These are phyloP conservation scores for Botrytis fabae DNA, from an alignment of 2,329 filamentous ascomycete species.

Conservation along the genomic window DNA sequence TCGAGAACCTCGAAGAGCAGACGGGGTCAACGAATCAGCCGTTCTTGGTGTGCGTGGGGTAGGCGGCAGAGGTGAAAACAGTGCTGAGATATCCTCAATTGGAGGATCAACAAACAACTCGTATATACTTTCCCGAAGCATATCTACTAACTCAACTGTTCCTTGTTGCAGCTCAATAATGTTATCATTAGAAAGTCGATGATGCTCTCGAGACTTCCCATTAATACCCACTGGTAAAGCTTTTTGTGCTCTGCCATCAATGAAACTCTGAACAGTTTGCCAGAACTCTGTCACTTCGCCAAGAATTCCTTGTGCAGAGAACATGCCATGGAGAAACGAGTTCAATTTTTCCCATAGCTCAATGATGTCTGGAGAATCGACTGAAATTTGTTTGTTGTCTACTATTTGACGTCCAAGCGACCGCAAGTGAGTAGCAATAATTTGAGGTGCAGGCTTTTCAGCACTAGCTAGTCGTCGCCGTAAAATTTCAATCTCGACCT, in stretches of 20 bases:
- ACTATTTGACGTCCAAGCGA: slow-evolving; percentile 67
- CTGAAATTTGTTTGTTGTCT: slow-evolving; percentile 59
- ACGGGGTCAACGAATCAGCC: slow-evolving; percentile 49
- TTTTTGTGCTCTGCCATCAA: slow-evolving; percentile 80
- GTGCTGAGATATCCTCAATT: slow-evolving; percentile 82
- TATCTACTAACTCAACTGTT: slow-evolving; percentile 76
- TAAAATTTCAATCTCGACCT: slow-evolving; percentile 88
- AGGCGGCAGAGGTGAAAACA: slow-evolving; percentile 77
- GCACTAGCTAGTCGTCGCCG: slow-evolving; percentile 74
- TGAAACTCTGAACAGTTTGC: slow-evolving; percentile 87
- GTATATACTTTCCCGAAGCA: slow-evolving; percentile 76
- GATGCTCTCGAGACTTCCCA: slow-evolving; percentile 77
- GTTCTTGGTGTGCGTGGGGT: slow-evolving; percentile 68
- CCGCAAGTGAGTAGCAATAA: slow-evolving; percentile 74
- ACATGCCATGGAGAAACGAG: slow-evolving; percentile 68
- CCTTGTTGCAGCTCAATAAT: slow-evolving; percentile 73
- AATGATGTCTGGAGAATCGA: slow-evolving; percentile 79
- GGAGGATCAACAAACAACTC: slow-evolving; percentile 86
- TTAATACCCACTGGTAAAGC: slow-evolving; percentile 78
- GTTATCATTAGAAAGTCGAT: slow-evolving; percentile 72
- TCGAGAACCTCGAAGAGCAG: slow-evolving; percentile 65
- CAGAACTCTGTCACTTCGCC: slow-evolving; percentile 92
- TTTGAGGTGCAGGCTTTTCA: slow-evolving; percentile 68
- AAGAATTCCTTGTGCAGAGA: slow-evolving; percentile 78
- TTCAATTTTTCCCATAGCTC: slow-evolving; percentile 93